phyloP scores from a whole-genome alignment of 495 filamentous ascomycete genomes.

The Penicillium ochrochloron region DNA sequence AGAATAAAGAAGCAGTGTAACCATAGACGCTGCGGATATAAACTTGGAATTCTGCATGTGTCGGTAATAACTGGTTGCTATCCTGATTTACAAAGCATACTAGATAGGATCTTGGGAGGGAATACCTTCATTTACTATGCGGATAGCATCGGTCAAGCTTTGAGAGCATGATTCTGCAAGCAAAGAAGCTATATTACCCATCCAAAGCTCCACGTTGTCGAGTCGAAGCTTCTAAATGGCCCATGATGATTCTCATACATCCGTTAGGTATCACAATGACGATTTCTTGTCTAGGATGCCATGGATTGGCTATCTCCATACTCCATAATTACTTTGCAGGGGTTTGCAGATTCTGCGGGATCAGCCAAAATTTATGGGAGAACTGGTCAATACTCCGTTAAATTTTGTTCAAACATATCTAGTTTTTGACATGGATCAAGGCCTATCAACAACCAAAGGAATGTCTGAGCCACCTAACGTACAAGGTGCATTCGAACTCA shows the following conservation, averaged over 20 bases:
- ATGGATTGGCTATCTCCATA: background rate
- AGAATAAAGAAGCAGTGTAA: background rate
- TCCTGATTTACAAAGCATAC: background rate
- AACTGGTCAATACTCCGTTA: no score
- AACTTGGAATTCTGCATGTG: background rate
- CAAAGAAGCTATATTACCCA: background rate
- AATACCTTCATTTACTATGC: background rate
- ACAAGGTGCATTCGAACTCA: no score
- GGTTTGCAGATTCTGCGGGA: no score
- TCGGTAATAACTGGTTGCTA: background rate
- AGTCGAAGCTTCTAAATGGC: background rate
- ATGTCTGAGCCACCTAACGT: no score
- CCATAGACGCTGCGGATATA: background rate
- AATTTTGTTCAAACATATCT: no score
- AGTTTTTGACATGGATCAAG: no score
- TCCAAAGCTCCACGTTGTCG: background rate
- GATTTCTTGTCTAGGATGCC: slow-evolving; percentile 16
- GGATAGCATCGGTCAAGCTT: background rate
- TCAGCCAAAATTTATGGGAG: no score
- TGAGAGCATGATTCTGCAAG: background rate
- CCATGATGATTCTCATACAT: slow-evolving; percentile 14
- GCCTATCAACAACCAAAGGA: no score
- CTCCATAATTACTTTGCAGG: no score
- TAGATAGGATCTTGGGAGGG: no score
- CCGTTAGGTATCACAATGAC: slow-evolving; percentile 25